These are phyloP conservation scores for Suillus fuscotomentosus DNA, from an alignment of 768 basidiomycete species.

Conservation along the genomic window DNA sequence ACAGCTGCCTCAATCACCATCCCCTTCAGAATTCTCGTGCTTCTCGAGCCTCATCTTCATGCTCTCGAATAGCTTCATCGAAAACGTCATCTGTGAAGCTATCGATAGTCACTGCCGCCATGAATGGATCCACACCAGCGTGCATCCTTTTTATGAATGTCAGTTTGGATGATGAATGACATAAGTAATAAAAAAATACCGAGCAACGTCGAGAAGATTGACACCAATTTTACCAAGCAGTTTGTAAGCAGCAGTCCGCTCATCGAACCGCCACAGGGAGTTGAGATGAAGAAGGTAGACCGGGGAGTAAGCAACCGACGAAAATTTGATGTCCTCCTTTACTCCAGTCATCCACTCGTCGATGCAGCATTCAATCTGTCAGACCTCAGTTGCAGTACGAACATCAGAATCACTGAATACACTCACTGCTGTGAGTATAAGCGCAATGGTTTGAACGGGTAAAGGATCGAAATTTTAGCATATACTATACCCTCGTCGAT, in stretches of 20 bases:
- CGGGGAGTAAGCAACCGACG: conserved; percentile 1
- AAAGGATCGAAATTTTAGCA: conserved; percentile 25
- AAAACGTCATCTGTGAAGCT: conserved; percentile 1
- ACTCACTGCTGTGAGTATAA: conserved; percentile 5
- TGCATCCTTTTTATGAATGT: conserved; percentile 7
- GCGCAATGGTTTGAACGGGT: background rate
- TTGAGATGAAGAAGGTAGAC: conserved; percentile 9
- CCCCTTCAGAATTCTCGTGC: background rate
- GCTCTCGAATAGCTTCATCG: conserved; percentile 2
- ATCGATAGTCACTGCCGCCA: background rate
- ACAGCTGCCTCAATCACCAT: background rate
- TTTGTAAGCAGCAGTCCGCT: conserved; percentile 5
- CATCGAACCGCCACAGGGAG: background rate
- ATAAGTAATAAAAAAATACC: conserved; percentile 1
- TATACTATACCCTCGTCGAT: conserved; percentile 25
- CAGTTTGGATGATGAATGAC: background rate
- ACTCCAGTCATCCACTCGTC: conserved; percentile 13
- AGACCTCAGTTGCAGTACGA: background rate
- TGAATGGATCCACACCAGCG: conserved; percentile 4
- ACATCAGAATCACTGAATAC: background rate
- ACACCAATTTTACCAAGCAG: conserved; percentile 4
- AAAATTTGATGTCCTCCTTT: conserved; percentile 10
- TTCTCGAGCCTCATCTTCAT: background rate
- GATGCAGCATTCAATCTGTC: conserved; percentile 14
- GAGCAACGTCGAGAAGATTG: background rate